A percentile compares a stretch with the other conserved stretches of the same genome.
phyloP scores from a whole-genome alignment of 2,329 filamentous ascomycete genomes.

The Beauveria medogensis region DNA sequence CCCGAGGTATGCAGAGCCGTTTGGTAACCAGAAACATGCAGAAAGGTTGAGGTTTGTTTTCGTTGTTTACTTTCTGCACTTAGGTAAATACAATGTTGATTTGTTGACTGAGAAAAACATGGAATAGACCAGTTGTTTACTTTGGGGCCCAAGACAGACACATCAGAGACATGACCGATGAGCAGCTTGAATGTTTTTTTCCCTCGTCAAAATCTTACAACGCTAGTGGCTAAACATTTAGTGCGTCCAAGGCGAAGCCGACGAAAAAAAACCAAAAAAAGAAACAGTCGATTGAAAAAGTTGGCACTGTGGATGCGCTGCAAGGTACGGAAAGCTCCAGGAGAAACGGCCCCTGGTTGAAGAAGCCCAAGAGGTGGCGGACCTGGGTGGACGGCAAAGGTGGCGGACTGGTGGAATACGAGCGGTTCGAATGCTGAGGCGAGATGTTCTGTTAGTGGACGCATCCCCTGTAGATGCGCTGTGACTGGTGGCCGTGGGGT shows the following conservation, averaged over 20 bases:
- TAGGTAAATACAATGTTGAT: neutral
- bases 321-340: neutral
- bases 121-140: too few relatives aligned
- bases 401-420: neutral
- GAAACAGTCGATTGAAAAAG: neutral
- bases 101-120: neutral
- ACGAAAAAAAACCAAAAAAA: neutral
- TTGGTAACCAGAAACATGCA: neutral
- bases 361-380: neutral
- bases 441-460: neutral
- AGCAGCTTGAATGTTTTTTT: neutral
- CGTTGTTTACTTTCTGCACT: neutral
- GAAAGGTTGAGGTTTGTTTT: neutral
- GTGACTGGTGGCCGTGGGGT: neutral
- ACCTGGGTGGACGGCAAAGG: neutral
- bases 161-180: too few relatives aligned
- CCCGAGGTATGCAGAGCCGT: neutral
- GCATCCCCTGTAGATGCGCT: neutral
- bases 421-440: neutral
- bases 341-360: neutral
- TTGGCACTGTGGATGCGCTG: neutral
- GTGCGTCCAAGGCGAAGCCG: neutral
- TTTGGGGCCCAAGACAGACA: too few relatives aligned
- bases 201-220: neutral
- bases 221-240: neutral